Base-by-base conservation (phyloP, 805 yeast genomes). In the Sugiyamaella valdiviana region DNA sequence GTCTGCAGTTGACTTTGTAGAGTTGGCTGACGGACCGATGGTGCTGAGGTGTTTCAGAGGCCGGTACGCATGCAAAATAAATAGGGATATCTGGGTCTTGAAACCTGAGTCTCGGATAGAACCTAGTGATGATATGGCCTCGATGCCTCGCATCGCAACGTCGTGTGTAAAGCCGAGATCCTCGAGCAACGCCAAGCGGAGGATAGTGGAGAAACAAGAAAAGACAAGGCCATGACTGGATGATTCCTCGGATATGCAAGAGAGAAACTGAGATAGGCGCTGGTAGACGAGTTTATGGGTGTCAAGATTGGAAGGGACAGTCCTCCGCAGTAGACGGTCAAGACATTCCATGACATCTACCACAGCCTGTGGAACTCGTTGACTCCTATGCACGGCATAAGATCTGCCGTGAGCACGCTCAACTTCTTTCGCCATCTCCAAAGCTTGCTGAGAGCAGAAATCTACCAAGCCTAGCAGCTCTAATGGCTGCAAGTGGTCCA, bases 401-500 rank as follows among this genome's bases (percentile, higher is more conserved):
- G 32, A 26, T 6, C n/a, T 10, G 14, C 14, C 32, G 14, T 26
- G 9, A 5, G 32, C 32, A 3, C 10, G 9, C 14, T 26, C 32
- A 5, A 26, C 14, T 10, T n/a, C 10, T 17, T 19, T 10, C 17
- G 32, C 35, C 24, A 39, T 22, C 9, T 38, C 44, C 2, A 20
- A 10, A 20, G 26, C 20, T 15, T 14, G n/a, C 9, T 10, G 24
- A 12, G 36, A 41, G 36, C 44, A 41, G 36, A 41, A 41, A 26
- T 7, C 21, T 15, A 20, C 21, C 15, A 22, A 15, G 10, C 21
- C 19, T 2, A 29, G 36, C 50, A 51, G 49, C 20, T 48, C 48
- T 5, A 32, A 42, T 26, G 17, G 40, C 2, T 21, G n/a, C 20
- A 52, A 20, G 22, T 47, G 58, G 29, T 60, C 60, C 5, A 59